A percentile compares a stretch with the other conserved stretches of the same genome.
phyloP scores from a whole-genome alignment of 2,329 filamentous ascomycete species.

The Colletotrichum limetticola region DNA sequence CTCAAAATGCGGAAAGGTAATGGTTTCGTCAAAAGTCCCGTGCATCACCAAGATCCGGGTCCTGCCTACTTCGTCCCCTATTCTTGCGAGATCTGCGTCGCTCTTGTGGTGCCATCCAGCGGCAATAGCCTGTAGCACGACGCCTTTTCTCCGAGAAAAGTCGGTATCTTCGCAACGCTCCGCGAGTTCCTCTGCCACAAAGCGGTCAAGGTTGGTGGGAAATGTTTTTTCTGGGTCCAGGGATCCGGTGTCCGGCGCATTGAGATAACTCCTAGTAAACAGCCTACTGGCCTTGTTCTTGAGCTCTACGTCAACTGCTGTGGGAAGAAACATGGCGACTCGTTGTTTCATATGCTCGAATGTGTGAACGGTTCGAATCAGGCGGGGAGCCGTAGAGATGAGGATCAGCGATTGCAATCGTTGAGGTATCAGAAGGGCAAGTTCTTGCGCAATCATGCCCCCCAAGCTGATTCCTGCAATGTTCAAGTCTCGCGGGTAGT shows the following conservation, averaged over 20 bases:
- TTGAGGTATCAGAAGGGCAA: constrained; percentile 52
- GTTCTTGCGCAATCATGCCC: constrained; percentile 79
- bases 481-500: constrained; percentile 59
- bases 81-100: constrained; percentile 7
- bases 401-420: constrained; percentile 22
- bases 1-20: constrained; percentile 16
- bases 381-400: constrained; percentile 13
- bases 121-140: constrained; percentile 12
- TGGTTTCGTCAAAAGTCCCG: constrained; percentile 13
- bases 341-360: constrained; percentile 9
- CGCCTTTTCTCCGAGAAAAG: constrained; percentile 9
- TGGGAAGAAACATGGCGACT: constrained; percentile 12
- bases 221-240: constrained; percentile 3
- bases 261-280: constrained; percentile 4
- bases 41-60: constrained; percentile 21
- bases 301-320: constrained; percentile 3
- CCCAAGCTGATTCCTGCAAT: constrained; percentile 77
- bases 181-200: constrained; percentile 15
- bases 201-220: constrained; percentile 20
- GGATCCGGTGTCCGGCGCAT: constrained; percentile 8
- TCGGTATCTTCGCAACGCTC: constrained; percentile 5
- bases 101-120: constrained; percentile 24
- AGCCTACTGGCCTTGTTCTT: constrained; percentile 19
- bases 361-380: constrained; percentile 10
- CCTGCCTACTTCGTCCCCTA: constrained; percentile 7